These are phyloP conservation scores for Quercus suber DNA, from an alignment of 306 rosid species.

Conservation along the genomic window DNA sequence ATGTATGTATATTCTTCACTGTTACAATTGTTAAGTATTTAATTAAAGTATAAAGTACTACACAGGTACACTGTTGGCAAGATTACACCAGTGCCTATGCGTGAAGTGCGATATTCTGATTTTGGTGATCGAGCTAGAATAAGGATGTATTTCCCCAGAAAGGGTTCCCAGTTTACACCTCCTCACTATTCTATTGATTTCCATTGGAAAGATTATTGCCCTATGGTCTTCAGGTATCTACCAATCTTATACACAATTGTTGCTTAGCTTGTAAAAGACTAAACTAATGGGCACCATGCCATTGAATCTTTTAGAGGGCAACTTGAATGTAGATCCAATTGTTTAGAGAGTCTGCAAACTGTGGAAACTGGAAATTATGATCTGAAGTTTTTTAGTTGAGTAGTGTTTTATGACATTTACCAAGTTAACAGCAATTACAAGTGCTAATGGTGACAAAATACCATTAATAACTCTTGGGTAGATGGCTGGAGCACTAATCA, in stretches of 20 bases:
- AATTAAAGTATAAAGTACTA: constrained; percentile 37
- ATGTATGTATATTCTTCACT: neutral
- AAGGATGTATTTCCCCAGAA: constrained; percentile 81
- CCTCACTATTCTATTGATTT: constrained; percentile 83
- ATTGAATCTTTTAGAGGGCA: constrained; percentile 23
- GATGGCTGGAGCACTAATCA: neutral
- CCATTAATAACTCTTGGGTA: neutral
- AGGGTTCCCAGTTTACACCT: constrained; percentile 90
- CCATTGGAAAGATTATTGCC: constrained; percentile 97
- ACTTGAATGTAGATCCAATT: neutral
- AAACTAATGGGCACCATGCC: constrained; percentile 13
- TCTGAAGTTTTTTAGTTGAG: neutral
- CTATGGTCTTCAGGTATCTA: constrained; percentile 95
- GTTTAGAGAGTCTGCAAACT: neutral
- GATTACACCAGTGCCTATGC: constrained; percentile 89
- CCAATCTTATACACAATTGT: constrained; percentile 10
- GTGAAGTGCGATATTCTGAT: constrained; percentile 95
- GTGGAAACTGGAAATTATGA: neutral
- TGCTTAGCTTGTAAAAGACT: constrained; percentile 6
- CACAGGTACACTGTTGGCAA: constrained; percentile 96
- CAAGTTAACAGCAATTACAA: neutral
- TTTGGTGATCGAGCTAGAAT: constrained; percentile 93
- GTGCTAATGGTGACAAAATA: neutral
- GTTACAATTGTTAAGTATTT: constrained; percentile 21
- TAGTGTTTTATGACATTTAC: neutral